phyloP scores from a whole-genome alignment of 2,329 filamentous ascomycete species.

The Monosporascus sp. region DNA sequence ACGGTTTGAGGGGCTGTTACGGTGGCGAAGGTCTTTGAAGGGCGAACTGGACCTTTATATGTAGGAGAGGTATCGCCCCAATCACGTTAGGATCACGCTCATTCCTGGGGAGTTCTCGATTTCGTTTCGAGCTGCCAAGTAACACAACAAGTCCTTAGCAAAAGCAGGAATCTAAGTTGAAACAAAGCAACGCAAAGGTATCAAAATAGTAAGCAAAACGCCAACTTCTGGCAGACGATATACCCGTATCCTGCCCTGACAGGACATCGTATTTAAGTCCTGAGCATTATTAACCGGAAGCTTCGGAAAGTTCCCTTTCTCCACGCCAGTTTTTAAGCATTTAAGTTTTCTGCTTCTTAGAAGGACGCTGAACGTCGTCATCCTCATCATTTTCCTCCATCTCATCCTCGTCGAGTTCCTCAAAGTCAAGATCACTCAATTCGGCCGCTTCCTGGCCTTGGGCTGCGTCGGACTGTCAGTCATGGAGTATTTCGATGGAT shows the following conservation, averaged over 20 bases:
- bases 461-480: conserved; percentile 42
- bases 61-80: too few relatives aligned
- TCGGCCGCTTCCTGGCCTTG: conserved; percentile 67
- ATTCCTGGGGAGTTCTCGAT: conserved; percentile 1
- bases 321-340: background rate
- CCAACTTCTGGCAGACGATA: background rate
- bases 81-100: background rate
- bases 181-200: background rate
- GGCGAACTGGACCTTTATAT: too few relatives aligned
- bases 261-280: background rate
- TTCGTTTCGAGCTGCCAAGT: too few relatives aligned
- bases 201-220: background rate
- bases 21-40: too few relatives aligned
- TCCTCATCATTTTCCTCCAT: conserved; percentile 24
- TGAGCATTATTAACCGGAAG: conserved; percentile 2
- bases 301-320: background rate
- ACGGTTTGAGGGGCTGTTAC: too few relatives aligned
- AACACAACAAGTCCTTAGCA: too few relatives aligned
- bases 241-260: background rate
- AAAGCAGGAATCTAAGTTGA: too few relatives aligned
- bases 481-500: background rate
- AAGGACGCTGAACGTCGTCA: conserved; percentile 32
- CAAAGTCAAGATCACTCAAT: conserved; percentile 65
- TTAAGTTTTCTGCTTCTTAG: conserved; percentile 39
- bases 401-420: conserved; percentile 40